Evolutionary conservation across 768 basidiomycete species (phyloP), one percentile per base, ranked within the genome.

Genomic region (Leccinum aurantiacum): DNA sequence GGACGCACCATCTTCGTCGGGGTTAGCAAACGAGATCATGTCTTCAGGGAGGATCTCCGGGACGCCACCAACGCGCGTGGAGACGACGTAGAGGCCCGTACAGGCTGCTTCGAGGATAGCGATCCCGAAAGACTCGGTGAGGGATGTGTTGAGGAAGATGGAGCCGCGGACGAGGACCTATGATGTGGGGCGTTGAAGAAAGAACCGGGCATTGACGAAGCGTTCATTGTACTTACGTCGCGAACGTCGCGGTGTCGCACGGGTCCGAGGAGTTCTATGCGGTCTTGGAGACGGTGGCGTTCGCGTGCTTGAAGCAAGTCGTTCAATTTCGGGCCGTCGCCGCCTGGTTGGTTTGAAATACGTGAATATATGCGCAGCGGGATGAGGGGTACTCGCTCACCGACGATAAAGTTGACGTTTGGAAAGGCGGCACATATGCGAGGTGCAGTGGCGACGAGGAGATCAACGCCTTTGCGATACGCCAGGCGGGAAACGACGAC

Each of bases 51-150:
- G 77, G 57, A 98, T 90, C 73, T 98, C 97, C 0, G 96, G 93
- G 0, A 98, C 92, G 1, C 97, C 97, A 0, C 97, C 97, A 0
- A 98, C 96, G 48, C 87, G 85, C 0, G 97, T 98, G 46, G 89
- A 89, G 53, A 98, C 96, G 53, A 98, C 90, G 69, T 96, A 96
- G 15, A 98, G 80, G 1, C 97, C 96, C 0, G 93, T 87, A 63
- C 92, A 95, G 0, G 97, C 97, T 0, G 96, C 97, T 77, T 99
- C 97, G 47, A 99, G 82, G 63, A 96, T 95, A n/a, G 91, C 92
- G 64, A 96, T 98, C 0, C 97, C 96, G 65, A 98, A 99, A 0
- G 97, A 85, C 71, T 98, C 97, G 1, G 96, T 98, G 25, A 98
- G 81, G 0, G 94, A 95, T 0, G 97, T 95, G 69, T 95, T 97